Base-by-base conservation (phyloP, 2,329 filamentous ascomycete species). In the Diaporthe vexans region DNA sequence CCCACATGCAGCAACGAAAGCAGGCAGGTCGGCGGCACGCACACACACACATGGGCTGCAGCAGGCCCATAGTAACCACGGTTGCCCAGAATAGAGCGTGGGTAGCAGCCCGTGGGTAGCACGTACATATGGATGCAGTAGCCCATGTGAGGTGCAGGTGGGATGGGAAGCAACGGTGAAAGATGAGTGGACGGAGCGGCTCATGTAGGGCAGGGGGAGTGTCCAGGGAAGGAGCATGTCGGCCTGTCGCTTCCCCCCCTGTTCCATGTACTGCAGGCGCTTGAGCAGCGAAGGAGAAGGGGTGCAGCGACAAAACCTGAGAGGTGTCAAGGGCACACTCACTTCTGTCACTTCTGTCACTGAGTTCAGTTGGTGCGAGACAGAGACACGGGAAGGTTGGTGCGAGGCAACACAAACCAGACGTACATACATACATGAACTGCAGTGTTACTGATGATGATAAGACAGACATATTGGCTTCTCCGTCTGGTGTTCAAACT, bases 41-140 rank as follows among this genome's bases (percentile, higher is more conserved):
- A 74, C 43, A 46, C 52, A 19, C 19, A 8, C n/a, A 29, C 54
- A 37, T 37, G 35, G 29, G 29, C 29, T 29, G 29, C 29, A 35
- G 54, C 54, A 57, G 33, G 33, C 56, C 33, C 56, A 24, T 24
- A 37, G 19, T 13, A 24, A 43, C 29, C 56, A 54, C 33, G 72
- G 72, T 57, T 61, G 54, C 73, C 73, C 35, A 73, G 71, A 75
- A 75, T 75, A 75, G 73, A 75, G 69, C 52, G 40, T 58, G 63
- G 63, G 72, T 56, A 54, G 65, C 52, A 69, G 48, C 59, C 61
- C 43, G 54, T 40, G 21, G 9, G 29, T 67, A 37, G 61, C 43
- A 67, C 61, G 43, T 67, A 48, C 48, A 54, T 68, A 21, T 5
- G 63, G 48, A 29, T 68, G 37, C 63, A 54, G 63, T 52, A 67